Evolutionary conservation across 768 basidiomycete species (phyloP).

Genomic region (Lactarius trivialis): DNA sequence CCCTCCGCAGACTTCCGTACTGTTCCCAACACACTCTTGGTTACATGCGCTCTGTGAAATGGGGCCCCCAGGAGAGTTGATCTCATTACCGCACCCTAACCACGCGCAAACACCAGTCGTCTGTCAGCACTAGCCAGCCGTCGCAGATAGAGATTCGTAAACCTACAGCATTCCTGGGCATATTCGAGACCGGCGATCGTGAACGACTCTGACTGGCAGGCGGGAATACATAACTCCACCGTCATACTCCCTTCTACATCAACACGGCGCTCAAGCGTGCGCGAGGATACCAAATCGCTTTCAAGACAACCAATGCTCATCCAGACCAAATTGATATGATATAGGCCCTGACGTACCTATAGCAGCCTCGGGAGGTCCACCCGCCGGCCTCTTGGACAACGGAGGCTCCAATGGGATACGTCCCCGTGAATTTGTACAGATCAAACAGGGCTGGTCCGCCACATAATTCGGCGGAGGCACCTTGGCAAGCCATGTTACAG

Average conservation of each 20-base stretch:
- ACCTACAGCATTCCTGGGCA: slow-evolving; percentile 5
- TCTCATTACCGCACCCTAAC: slow-evolving; percentile 1
- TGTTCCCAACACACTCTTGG: neutral
- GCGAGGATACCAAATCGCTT: neutral
- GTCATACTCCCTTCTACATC: neutral
- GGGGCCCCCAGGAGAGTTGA: neutral
- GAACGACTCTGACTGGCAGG: neutral
- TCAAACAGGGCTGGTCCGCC: neutral
- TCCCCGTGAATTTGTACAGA: neutral
- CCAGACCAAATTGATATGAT: neutral
- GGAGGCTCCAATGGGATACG: neutral
- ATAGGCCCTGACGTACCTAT: neutral
- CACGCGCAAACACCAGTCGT: neutral
- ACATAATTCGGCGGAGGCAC: neutral
- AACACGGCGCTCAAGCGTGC: slow-evolving; percentile 2
- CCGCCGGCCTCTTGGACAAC: neutral
- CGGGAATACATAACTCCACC: neutral
- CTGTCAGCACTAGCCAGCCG: neutral
- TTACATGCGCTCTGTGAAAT: slow-evolving; percentile 1
- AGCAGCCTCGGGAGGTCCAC: neutral
- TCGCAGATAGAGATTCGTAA: neutral
- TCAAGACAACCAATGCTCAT: neutral
- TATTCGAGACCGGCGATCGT: slow-evolving; percentile 2
- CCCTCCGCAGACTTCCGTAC: neutral
- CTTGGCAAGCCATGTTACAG: neutral